Percentiles rank a stretch among this genome's conserved stretches.
Evolutionary conservation across 2,329 filamentous ascomycete species (phyloP).

Genomic region (Pseudocercospora ulei): DNA sequence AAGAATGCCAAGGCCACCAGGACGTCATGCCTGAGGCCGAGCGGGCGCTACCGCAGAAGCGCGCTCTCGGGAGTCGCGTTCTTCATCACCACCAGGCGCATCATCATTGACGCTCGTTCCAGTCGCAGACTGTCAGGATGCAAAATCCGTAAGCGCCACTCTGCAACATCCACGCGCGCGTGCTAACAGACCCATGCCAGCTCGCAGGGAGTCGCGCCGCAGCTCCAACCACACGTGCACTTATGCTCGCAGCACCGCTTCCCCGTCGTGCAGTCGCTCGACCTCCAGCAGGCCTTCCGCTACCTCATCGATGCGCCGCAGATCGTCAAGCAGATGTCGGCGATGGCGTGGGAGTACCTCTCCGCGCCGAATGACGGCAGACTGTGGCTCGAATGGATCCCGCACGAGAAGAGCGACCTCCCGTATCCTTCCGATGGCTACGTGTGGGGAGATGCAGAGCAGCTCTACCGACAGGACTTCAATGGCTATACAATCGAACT

Average conservation of each 20-base stretch:
- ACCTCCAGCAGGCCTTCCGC: slow-evolving; percentile 66
- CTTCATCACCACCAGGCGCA: slow-evolving; percentile 11
- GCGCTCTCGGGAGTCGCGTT: slow-evolving; percentile 5
- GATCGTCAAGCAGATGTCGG: slow-evolving; percentile 70
- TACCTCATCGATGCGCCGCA: slow-evolving; percentile 76
- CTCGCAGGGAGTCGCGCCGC: slow-evolving; percentile 22
- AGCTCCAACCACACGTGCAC: slow-evolving; percentile 57
- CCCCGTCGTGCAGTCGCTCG: slow-evolving; percentile 60
- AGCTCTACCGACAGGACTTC: slow-evolving; percentile 64
- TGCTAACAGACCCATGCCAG: slow-evolving; percentile 17
- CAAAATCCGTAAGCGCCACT: slow-evolving; percentile 19
- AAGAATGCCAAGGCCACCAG: background rate
- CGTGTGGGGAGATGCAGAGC: slow-evolving; percentile 76
- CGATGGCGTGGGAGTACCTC: slow-evolving; percentile 90
- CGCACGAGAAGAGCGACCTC: slow-evolving; percentile 57
- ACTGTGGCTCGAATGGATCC: slow-evolving; percentile 81
- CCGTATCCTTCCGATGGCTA: slow-evolving; percentile 87
- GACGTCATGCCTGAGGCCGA: too few relatives aligned
- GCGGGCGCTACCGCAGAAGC: too few relatives aligned
- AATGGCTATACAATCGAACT: slow-evolving; percentile 74
- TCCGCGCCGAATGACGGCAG: slow-evolving; percentile 71
- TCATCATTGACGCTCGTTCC: too few relatives aligned
- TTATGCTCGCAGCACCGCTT: slow-evolving; percentile 77
- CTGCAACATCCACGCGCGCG: background rate
- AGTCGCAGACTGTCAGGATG: slow-evolving; percentile 19